Evolutionary conservation across 257 asterid genomes (phyloP), one percentile per base, ranked within the genome.

Genomic region (Plantago major): DNA sequence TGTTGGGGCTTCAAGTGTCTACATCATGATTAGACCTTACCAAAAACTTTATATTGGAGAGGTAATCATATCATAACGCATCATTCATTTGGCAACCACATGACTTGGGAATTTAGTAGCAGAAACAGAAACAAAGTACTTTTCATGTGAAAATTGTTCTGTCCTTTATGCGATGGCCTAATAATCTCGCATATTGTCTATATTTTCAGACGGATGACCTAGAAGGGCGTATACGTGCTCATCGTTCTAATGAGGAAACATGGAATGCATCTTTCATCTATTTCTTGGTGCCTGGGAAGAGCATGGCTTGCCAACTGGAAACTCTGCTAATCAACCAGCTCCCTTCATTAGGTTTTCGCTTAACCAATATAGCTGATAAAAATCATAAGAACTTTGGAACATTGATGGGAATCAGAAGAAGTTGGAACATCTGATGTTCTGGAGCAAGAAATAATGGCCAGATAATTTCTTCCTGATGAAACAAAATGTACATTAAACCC

Each of bases 251-350:
- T 70, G 95, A 83, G 58, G 96, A 94, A 67, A 72, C 82, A 94
- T 86, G 74, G 63, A 79, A 76, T 4, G 95, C 89, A 0, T 19
- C 76, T 1, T 89, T 92, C 72, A 73, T 92, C 17, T 89, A 92
- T 63, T 80, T 92, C 66, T 11, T 82, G 73, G 99, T 89, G 67
- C 62, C 88, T 0, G 96, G 97, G 46, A 89, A 92, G 85, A 92
- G 99, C 78, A 55, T 79, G 52, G 99, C 96, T 58, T 89, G 99
- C 74, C 89, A 89, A 54, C 65, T 92, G 58, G 99, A 92, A 76
- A 92, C 99, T 55, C 94, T 84, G 67, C 94, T 92, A 57, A 84
- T 89, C 65, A 92, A 92, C 73, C 96, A 84, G 79, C 97, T 92
- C 18, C 90, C 95, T 0, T 60, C 7, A 28, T 72, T 44, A 49